Percentiles rank a stretch among this genome's conserved stretches.
phyloP scores from a whole-genome alignment of 2,329 filamentous ascomycete genomes.

The Hirsutella thompsonii region DNA sequence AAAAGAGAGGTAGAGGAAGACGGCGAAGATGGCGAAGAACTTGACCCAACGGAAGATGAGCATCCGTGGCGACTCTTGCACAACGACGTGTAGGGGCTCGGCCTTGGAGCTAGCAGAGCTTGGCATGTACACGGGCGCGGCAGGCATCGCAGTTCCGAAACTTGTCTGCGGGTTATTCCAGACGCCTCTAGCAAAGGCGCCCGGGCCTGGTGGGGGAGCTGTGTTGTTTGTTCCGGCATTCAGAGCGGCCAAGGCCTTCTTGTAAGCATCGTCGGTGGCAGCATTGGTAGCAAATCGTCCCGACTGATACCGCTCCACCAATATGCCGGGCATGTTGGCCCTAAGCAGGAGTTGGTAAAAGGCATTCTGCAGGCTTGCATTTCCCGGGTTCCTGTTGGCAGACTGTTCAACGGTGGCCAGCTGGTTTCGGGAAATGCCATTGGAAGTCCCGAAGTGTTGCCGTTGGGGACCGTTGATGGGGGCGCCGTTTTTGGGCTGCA shows the following conservation, averaged over 20 bases:
- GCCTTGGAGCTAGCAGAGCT: slow-evolving; percentile 54
- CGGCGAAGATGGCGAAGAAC: slow-evolving; percentile 65
- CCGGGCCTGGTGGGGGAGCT: slow-evolving; percentile 9
- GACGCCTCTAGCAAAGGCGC: slow-evolving; percentile 12
- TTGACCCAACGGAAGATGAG: slow-evolving; percentile 85
- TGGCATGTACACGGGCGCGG: slow-evolving; percentile 7
- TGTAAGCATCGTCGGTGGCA: slow-evolving; percentile 66
- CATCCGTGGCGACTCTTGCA: slow-evolving; percentile 75
- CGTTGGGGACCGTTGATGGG: slow-evolving; percentile 6
- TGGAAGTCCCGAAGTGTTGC: slow-evolving; percentile 28
- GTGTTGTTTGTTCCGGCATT: slow-evolving; percentile 16
- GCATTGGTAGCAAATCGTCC: slow-evolving; percentile 73
- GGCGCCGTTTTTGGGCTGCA: neutral
- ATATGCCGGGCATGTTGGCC: slow-evolving; percentile 85
- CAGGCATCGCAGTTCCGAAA: slow-evolving; percentile 14
- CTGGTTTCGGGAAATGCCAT: slow-evolving; percentile 45
- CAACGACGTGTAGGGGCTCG: slow-evolving; percentile 86
- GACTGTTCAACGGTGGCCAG: slow-evolving; percentile 80
- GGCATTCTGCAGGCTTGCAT: slow-evolving; percentile 76
- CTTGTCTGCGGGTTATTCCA: slow-evolving; percentile 18
- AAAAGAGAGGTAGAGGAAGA: slow-evolving; percentile 68
- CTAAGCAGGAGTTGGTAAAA: slow-evolving; percentile 88
- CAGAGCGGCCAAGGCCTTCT: slow-evolving; percentile 48
- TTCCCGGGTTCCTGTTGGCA: slow-evolving; percentile 84
- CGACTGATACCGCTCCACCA: slow-evolving; percentile 81